Percentiles rank a stretch among this genome's conserved stretches.
These are phyloP conservation scores for Pseudozyma hubeiensis DNA, from an alignment of 1,284 basidiomycete genomes.

Conservation along the genomic window DNA sequence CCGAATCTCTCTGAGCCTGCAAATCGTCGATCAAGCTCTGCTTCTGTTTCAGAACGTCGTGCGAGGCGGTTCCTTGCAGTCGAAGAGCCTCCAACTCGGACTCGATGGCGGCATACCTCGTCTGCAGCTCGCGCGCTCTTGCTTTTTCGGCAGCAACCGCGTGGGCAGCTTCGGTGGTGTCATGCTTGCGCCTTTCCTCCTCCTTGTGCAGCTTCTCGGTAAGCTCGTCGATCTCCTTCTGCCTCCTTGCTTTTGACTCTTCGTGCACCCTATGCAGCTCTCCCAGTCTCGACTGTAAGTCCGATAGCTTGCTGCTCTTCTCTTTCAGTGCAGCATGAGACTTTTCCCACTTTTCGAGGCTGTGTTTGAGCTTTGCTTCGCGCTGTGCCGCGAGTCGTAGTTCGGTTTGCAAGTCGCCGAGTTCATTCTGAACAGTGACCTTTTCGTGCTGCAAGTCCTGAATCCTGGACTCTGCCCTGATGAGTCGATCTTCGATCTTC, in stretches of 20 bases:
- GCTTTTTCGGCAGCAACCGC: constrained; percentile 10
- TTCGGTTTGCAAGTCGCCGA: constrained; percentile 49
- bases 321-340: constrained; percentile 40
- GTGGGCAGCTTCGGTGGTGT: constrained; percentile 22
- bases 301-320: constrained; percentile 32
- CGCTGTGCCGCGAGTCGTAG: constrained; percentile 43
- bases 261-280: constrained; percentile 46
- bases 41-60: constrained; percentile 19
- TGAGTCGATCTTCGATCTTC: constrained; percentile 40
- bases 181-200: constrained; percentile 27
- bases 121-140: constrained; percentile 11
- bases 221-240: constrained; percentile 42
- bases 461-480: constrained; percentile 30
- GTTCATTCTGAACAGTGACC: constrained; percentile 25
- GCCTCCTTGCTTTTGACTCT: constrained; percentile 40
- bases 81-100: constrained; percentile 17
- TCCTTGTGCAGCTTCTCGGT: constrained; percentile 21
- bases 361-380: constrained; percentile 45
- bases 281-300: constrained; percentile 30
- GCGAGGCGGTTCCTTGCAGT: constrained; percentile 15
- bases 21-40: constrained; percentile 28
- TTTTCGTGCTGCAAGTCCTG: constrained; percentile 39
- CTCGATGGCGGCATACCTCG: constrained; percentile 6
- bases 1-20: constrained; percentile 29
- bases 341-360: constrained; percentile 45